Evolutionary conservation across 2,329 filamentous ascomycete species (phyloP), one percentile per base, ranked within the genome.

Genomic region (Botryosphaeria dothidea): DNA sequence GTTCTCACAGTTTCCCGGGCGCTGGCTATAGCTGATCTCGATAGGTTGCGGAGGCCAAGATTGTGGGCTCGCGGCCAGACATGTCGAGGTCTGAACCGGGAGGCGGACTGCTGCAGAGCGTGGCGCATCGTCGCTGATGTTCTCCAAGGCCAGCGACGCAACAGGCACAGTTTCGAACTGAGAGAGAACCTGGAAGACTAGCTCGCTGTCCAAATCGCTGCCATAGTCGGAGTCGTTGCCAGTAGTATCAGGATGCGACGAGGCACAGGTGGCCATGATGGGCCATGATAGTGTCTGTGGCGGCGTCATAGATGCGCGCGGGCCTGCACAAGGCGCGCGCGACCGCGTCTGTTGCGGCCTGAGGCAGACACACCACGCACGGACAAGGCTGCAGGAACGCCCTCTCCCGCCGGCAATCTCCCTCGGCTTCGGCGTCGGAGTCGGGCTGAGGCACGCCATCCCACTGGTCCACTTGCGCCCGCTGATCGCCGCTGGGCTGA

Each of bases 141-240:
- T 69, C 23, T 70, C 70, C 61, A 71, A 65, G 34, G 68, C 43
- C 68, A 66, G 70, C 65, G 67, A 71, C 67, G 64, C 73, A 62
- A 66, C 69, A 66, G 65, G 70, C 49, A 77, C 75, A 25, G 76
- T 68, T 46, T 76, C 76, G 62, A 81, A 75, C 69, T 82, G 76
- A 56, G 80, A 78, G 60, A 88, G 75, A 31, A 89, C 73, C 43
- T 81, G 77, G 70, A 81, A 80, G 63, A 88, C 71, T 36, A 85
- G 76, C 52, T 86, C 84, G 3, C 81, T 75, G 7, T 85, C 83
- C 68, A 89, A 83, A 67, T 90, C 87, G 4, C 85, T 87, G 67
- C 86, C 88, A 82, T 89, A 90, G 68, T 89, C 86, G 31, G 63
- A 57, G 17, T 57, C 29, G n/a, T n/a, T n/a, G n/a, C n/a, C n/a